Conservation (phyloP, 257 asterid genomes). For the Phtheirospermum japonicum region DNA sequence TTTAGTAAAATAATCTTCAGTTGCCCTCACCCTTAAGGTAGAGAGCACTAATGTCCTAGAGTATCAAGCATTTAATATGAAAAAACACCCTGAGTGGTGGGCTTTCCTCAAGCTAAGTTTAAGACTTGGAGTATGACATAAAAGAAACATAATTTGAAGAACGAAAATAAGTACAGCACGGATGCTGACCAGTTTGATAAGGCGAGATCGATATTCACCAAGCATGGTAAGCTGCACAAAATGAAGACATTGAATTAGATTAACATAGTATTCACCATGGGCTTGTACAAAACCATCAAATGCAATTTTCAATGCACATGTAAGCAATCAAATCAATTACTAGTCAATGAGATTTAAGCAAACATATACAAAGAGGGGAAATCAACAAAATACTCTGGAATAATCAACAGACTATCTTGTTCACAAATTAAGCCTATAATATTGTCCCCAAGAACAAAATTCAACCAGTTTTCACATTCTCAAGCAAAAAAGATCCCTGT, state of each 20-base stretch:
- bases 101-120: not conserved
- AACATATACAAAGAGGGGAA: not conserved
- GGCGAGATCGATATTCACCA: conserved; percentile 80
- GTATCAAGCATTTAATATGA: not conserved
- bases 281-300: conserved; percentile 12
- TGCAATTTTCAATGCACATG: conserved; percentile 8
- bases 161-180: conserved; percentile 9
- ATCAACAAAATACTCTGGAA: not conserved
- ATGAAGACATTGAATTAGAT: conserved; percentile 31
- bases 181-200: conserved; percentile 77
- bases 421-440: not conserved
- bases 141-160: conserved; percentile 16
- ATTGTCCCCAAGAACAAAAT: not conserved
- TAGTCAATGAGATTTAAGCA: not conserved
- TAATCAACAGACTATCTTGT: not conserved
- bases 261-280: not conserved
- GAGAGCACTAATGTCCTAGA: conserved; percentile 21
- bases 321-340: conserved; percentile 21
- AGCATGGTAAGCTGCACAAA: conserved; percentile 71
- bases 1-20: not conserved
- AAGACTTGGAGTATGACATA: not conserved
- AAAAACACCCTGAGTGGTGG: not conserved
- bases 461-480: conserved; percentile 13
- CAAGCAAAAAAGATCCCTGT: conserved; percentile 2
- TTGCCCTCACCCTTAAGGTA: not conserved